Percentiles rank a stretch among this genome's conserved stretches.
Evolutionary conservation across 179 eudicot genomes (phyloP).

Genomic region (Carnegiea gigantea): DNA sequence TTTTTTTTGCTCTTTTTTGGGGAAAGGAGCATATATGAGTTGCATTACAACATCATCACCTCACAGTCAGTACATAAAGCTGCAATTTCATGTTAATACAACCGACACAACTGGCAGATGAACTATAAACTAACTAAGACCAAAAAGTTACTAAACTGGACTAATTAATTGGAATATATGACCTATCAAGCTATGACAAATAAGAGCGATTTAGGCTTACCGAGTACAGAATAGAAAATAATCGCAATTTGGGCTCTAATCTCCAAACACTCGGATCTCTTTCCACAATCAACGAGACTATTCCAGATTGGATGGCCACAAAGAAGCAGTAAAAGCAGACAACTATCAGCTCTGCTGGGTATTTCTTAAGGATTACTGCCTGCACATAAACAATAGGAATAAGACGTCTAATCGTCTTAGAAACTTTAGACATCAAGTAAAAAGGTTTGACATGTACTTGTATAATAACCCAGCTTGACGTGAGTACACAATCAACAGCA

Average conservation of each 20-base stretch:
- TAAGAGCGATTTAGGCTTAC: conserved; percentile 26
- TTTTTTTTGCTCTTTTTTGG: background rate
- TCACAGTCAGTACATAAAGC: background rate
- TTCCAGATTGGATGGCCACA: conserved; percentile 40
- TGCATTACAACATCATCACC: background rate
- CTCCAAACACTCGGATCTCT: conserved; percentile 46
- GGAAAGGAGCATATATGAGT: background rate
- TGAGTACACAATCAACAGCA: conserved; percentile 34
- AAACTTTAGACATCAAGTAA: background rate
- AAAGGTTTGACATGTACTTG: conserved; percentile 28
- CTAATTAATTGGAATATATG: background rate
- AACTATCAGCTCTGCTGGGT: conserved; percentile 45
- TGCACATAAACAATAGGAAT: conserved; percentile 21
- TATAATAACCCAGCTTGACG: conserved; percentile 43
- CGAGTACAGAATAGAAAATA: conserved; percentile 40
- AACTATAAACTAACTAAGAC: background rate
- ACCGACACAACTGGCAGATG: background rate
- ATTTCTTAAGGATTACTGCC: conserved; percentile 42
- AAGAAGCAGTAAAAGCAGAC: conserved; percentile 47
- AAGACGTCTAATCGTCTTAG: conserved; percentile 9
- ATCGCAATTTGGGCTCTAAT: conserved; percentile 32
- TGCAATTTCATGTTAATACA: background rate
- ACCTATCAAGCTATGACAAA: background rate
- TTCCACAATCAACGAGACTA: conserved; percentile 36
- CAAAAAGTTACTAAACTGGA: background rate